Evolutionary conservation across 2,329 filamentous ascomycete species (phyloP), one percentile per base, ranked within the genome.

Genomic region (Arthrobotrys entomopaga): DNA sequence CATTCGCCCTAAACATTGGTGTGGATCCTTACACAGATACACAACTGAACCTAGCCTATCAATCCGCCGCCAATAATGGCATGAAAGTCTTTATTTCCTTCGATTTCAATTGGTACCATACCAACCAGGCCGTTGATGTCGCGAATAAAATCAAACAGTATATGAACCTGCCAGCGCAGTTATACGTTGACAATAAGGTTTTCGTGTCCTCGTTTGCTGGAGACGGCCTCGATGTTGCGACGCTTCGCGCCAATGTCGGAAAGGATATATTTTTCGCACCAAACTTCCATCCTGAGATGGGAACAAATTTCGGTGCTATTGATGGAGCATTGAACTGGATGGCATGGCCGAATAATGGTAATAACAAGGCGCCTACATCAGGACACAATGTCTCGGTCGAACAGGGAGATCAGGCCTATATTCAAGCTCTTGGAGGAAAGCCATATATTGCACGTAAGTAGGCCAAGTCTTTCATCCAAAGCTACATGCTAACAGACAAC

Each of bases 141-240:
- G 80, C 76, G 46, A 50, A 60, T 49, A 78, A 81, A 48, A 80
- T 83, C 71, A 82, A 82, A 76, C 77, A 79, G 24, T 81, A 81
- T 78, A 81, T 81, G 73, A 65, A 76, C 11, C 81, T 79, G 4
- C 57, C 77, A 13, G 82, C 82, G 15, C 82, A 85, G 77, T 80
- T 82, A 76, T 81, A 80, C 53, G 81, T 83, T 58, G 80, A 83
- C 24, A 79, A 79, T n/a, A 80, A 81, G 60, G 82, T 84, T 0
- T 80, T 86, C 22, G 85, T 85, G 2, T 85, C 83, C 2, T 86
- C 85, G 0, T 86, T 86, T 61, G 84, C 85, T 77, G 85, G 85
- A 1, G 79, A 82, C 4, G 77, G 76, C 22, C 83, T 82, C 77
- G 80, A 81, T 3, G 79, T 80, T 22, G 65, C 77, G 1, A 74